Evolutionary conservation across 768 basidiomycete species (phyloP), one percentile per base, ranked within the genome.

Genomic region (Tricholoma saponaceum): DNA sequence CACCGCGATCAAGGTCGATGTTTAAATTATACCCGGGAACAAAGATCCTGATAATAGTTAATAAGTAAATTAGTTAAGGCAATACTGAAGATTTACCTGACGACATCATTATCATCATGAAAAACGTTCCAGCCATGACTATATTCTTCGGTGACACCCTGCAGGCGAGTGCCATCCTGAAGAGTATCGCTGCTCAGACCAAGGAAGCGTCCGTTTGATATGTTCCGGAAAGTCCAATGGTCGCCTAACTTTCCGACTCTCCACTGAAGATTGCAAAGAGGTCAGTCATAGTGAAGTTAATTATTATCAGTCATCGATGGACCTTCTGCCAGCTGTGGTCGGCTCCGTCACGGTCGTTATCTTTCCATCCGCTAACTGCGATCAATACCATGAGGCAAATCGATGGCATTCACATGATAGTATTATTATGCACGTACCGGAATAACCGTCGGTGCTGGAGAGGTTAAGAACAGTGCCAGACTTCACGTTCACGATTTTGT

Each of bases 251-350:
- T 25, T 13, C 60, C 61, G 16, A 67, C 25, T 6, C 16, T 12
- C 68, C 68, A 69, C 68, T 69, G 26, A 16, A 30, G 39, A 28
- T 22, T 14, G n/a, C 6, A 25, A 39, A n/a, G n/a, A 8, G 5
- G 16, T 28, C n/a, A n/a, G n/a, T n/a, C n/a, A n/a, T n/a, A n/a
- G 22, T 25, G 33, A 53, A 10, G 18, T 12, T 32, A 25, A 18
- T 5, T 22, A 33, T 23, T 14, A 2, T 35, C 26, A 22, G 3
- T 14, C 37, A 16, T 41, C 6, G 25, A 23, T 67, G 20, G 61
- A 77, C 79, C 65, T 67, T 62, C 61, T n/a, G n/a, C n/a, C n/a
- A n/a, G n/a, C n/a, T n/a, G n/a, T 83, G 81, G 59, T 81, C 81
- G 16, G 66, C 66, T 4, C 75, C 79, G 3, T 62, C 61, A 64